A percentile compares a stretch with the other conserved stretches of the same genome.
Conservation (phyloP, 495 filamentous ascomycete genomes). For the Aspergillus hancockii region DNA sequence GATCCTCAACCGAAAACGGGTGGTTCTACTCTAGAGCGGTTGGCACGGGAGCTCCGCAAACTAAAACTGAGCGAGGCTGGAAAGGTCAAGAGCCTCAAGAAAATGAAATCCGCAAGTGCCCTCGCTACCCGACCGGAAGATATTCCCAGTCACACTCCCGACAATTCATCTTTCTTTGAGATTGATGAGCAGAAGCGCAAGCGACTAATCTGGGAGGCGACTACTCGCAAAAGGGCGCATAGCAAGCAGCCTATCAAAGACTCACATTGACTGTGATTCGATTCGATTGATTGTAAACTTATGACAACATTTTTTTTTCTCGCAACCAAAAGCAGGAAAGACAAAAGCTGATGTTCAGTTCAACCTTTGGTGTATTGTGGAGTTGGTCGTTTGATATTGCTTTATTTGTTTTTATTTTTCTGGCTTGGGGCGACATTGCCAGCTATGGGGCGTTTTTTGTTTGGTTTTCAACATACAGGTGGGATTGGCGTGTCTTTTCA, state of each 20-base stretch:
- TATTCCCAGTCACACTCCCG: conserved; percentile 24
- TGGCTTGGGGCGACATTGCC: background rate
- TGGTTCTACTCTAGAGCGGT: conserved; percentile 57
- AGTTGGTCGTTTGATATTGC: conserved; percentile 16
- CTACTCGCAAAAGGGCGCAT: conserved; percentile 41
- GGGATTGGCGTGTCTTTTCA: background rate
- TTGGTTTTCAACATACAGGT: background rate
- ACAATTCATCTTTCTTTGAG: conserved; percentile 43
- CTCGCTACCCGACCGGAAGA: conserved; percentile 31
- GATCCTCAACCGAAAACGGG: conserved; percentile 29
- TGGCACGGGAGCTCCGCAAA: conserved; percentile 58
- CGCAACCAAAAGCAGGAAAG: conserved; percentile 20
- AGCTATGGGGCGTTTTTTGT: background rate
- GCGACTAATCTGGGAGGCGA: conserved; percentile 51
- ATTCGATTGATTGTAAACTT: conserved; percentile 7
- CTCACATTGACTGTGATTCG: conserved; percentile 18
- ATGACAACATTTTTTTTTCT: conserved; percentile 5
- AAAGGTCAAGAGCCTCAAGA: conserved; percentile 42
- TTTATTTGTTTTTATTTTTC: conserved; percentile 7
- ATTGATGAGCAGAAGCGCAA: conserved; percentile 51
- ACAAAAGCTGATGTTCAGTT: conserved; percentile 16
- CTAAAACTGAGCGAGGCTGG: conserved; percentile 42
- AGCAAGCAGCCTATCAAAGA: conserved; percentile 24
- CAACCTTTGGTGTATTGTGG: conserved; percentile 15
- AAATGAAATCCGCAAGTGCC: conserved; percentile 51